These are phyloP conservation scores for Chalciporus pseudorubinellus DNA, from an alignment of 768 basidiomycete species.

Conservation along the genomic window DNA sequence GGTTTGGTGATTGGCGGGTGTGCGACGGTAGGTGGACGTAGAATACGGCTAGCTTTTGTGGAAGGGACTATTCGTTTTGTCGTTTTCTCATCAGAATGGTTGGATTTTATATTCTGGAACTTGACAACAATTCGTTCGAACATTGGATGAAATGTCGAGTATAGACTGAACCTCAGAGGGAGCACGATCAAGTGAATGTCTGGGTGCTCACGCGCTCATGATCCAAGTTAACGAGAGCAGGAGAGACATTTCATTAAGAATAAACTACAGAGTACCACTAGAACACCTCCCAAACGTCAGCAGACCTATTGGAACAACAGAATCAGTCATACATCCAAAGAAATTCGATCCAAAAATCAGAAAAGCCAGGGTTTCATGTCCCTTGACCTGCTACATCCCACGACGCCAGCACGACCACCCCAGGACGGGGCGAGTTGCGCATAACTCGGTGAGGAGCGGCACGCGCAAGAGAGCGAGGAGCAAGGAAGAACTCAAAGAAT, in stretches of 20 bases:
- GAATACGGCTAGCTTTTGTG: too few relatives aligned
- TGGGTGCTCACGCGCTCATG: too few relatives aligned
- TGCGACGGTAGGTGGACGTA: too few relatives aligned
- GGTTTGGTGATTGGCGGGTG: not conserved
- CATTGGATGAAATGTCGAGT: too few relatives aligned
- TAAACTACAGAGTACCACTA: not conserved
- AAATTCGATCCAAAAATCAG: slow-evolving; percentile 38
- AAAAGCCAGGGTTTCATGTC: slow-evolving; percentile 65
- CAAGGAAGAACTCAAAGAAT: slow-evolving; percentile 65
- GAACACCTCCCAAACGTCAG: not conserved
- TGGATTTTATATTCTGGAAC: too few relatives aligned
- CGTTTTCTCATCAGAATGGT: not conserved
- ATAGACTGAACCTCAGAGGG: too few relatives aligned
- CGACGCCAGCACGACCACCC: slow-evolving; percentile 38
- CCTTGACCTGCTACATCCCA: slow-evolving; percentile 33
- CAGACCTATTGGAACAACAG: slow-evolving; percentile 2
- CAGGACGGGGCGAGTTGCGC: slow-evolving; percentile 48
- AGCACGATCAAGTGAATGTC: too few relatives aligned
- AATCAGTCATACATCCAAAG: slow-evolving; percentile 5
- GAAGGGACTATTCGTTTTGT: not conserved
- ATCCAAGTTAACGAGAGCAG: too few relatives aligned
- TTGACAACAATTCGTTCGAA: too few relatives aligned
- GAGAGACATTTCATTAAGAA: too few relatives aligned
- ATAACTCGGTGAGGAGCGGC: slow-evolving; percentile 40
- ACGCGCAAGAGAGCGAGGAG: slow-evolving; percentile 30